phyloP scores from a whole-genome alignment of 176 grass and related monocot genomes.

The Phragmites australis region DNA sequence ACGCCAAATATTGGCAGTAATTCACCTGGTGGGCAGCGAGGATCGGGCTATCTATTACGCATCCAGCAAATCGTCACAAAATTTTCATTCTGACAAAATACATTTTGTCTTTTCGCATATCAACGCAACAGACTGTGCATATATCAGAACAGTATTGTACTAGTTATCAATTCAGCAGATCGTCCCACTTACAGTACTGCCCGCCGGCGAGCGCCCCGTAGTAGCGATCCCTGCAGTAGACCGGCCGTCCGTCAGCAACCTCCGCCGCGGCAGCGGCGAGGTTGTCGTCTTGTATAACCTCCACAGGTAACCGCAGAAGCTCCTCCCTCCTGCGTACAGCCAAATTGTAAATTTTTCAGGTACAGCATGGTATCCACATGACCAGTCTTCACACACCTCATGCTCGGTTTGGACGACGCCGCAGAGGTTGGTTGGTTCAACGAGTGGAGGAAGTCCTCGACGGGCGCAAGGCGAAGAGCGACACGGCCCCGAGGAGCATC shows the following conservation, averaged over 20 bases:
- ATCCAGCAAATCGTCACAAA: constrained; percentile 5
- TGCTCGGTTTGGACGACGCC: constrained; percentile 52
- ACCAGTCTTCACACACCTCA: too few species aligned
- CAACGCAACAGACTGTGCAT: constrained; percentile 4
- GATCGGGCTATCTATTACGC: neutral
- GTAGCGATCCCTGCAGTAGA: constrained; percentile 93
- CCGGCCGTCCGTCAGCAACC: constrained; percentile 84
- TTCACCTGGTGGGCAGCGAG: too few species aligned
- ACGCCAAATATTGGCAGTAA: too few species aligned
- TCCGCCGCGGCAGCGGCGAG: constrained; percentile 74
- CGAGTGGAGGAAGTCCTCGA: constrained; percentile 68
- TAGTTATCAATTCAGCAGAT: constrained; percentile 67
- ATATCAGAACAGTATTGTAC: neutral
- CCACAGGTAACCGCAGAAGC: constrained; percentile 73
- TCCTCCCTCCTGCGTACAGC: constrained; percentile 61
- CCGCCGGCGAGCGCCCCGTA: constrained; percentile 87
- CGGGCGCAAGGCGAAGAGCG: constrained; percentile 71
- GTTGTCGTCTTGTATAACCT: constrained; percentile 84
- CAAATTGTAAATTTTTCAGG: neutral
- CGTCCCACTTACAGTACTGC: constrained; percentile 96
- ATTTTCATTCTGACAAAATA: constrained; percentile 20
- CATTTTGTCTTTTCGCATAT: neutral
- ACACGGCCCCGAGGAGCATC: constrained; percentile 68
- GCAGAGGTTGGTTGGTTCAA: constrained; percentile 43
- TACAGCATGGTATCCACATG: neutral